Base-by-base conservation (phyloP, 1,139 yeast genomes). In the Pneumocystis murina region DNA sequence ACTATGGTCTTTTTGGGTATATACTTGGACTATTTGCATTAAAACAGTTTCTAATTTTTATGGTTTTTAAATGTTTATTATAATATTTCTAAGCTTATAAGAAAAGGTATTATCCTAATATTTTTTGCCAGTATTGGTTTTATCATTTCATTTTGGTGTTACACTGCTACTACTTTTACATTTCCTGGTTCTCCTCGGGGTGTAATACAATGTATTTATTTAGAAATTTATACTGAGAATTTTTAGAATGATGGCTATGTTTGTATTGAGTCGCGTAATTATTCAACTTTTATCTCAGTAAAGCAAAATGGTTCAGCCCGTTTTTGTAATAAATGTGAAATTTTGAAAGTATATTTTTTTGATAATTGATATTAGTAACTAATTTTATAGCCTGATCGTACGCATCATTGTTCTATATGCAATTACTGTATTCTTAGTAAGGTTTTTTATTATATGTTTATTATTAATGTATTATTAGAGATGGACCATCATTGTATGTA, bases 341-440 rank as follows among this genome's bases (percentile, higher is more conserved):
- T 48, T 14, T 30, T 39, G 24, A 64, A 64, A 36, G 60, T 58
- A 38, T 16, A 20, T 58, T 58, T 58, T 38, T 17, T 12, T 40
- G 14, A 24, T 40, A 38, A 40, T 10, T 58, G 14, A 20, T 38
- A 10, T 58, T 7, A 24, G 2, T 24, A 12, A 24, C 12, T 48
- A 20, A 12, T 48, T 58, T 20, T 58, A 38, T 24, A 58, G 59
- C 66, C 64, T n/a, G 66, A 64, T 30, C 64, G 64, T 36, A 59
- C 66, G n/a, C 65, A 63, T 36, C 66, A 64, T 39, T 63, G 65
- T 43, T 36, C 63, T 24, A 59, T 62, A n/a, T 64, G 64, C 60
- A 30, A 55, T 35, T 24, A 33, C 12, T 64, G 66, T 59, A 59
- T 64, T 35, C 61, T 64, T 43, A 60, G 65, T 61, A 43, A 8